These are phyloP conservation scores for Rhododendron ovatum DNA, from an alignment of 148 eudicot species.

Conservation along the genomic window DNA sequence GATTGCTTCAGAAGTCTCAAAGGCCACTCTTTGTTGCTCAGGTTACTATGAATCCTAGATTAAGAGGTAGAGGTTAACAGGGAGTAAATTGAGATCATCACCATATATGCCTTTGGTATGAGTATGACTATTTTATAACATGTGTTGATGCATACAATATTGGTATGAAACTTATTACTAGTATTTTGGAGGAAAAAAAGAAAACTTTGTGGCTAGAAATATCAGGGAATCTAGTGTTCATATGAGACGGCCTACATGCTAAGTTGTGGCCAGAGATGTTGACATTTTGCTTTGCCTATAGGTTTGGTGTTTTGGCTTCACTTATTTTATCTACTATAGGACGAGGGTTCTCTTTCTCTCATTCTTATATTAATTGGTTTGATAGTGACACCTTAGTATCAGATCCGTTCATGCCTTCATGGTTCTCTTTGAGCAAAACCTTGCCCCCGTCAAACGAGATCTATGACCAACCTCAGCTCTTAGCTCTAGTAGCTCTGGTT, in stretches of 20 bases:
- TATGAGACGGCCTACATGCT: background rate
- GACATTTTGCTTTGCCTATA: background rate
- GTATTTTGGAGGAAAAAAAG: background rate
- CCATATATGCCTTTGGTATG: background rate
- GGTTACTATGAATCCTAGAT: background rate
- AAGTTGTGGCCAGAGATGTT: background rate
- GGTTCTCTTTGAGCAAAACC: background rate
- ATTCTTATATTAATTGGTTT: background rate
- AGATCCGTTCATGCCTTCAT: background rate
- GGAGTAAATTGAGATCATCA: too few relatives aligned
- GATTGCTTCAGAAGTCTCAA: background rate
- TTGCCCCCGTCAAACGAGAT: background rate
- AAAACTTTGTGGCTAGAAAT: background rate
- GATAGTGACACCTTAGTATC: background rate
- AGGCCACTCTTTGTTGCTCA: background rate
- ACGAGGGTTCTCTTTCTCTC: background rate
- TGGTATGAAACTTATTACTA: background rate
- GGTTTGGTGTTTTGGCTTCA: background rate
- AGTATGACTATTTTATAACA: background rate
- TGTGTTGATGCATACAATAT: background rate
- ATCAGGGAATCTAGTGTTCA: background rate
- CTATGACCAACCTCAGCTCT: background rate
- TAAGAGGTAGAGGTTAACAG: background rate
- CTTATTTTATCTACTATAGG: background rate
- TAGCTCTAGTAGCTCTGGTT: background rate